Evolutionary conservation across 192 early-diverging fungal genomes (phyloP), one percentile per base, ranked within the genome.

Genomic region (Mortierella claussenii): DNA sequence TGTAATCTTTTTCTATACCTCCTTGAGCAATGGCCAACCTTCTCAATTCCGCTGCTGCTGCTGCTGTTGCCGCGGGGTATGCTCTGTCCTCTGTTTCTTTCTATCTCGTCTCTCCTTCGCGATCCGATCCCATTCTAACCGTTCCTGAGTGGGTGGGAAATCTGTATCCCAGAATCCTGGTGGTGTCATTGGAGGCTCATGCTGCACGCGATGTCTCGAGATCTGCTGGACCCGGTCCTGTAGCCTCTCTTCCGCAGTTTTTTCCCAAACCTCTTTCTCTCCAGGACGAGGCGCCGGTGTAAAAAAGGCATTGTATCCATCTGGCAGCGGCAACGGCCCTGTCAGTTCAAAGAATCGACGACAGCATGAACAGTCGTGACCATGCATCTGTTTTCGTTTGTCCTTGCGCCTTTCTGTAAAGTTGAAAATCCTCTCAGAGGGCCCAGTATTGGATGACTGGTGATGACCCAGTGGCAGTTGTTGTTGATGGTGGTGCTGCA

Each of bases 321-420:
- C 73, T 8, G 73, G 73, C 5, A 61, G 58, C 4, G 73, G 73
- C 28, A 76, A 23, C 0, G 73, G 64, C 3, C 73, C 73, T 26
- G 73, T 76, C 13, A 76, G 8, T 24, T 76, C 57, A 34, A 67
- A 76, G 28, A 76, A 76, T 10, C 64, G 48, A 49, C 59, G 64
- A 48, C 73, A 76, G 26, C 73, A 76, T 47, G 57, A 50, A 36
- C 73, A 76, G 31, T 76, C 65, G 24, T 66, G 64, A 9, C 58
- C 73, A 45, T 76, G 73, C 73, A 76, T 76, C 18, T 67, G 59
- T 15, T 62, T 66, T 5, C 73, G 30, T 30, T 76, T 76, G 40
- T 61, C 54, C 42, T 76, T 76, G 30, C 64, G 57, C 11, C 73
- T 23, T 30, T 76, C 73, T 0, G 64, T 76, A 31, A 47, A 66